Evolutionary conservation across 805 yeast genomes (phyloP).

Genomic region (Yarrowia sp.): DNA sequence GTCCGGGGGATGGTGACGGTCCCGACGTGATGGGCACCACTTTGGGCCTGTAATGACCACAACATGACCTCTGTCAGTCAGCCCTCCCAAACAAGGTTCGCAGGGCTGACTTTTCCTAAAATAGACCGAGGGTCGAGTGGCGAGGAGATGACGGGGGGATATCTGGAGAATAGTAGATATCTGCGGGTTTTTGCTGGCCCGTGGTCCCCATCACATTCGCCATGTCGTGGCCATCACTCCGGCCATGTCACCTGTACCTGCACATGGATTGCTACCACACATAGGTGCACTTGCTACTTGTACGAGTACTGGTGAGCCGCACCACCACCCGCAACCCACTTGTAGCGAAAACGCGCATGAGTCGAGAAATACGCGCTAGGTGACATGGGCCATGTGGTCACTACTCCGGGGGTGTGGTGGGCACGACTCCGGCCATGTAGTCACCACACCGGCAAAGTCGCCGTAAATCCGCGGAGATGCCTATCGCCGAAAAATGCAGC

Average conservation of each 20-base stretch:
- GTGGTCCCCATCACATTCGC: too few relatives aligned
- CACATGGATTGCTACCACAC: slow-evolving; percentile 9
- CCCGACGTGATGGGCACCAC: not conserved
- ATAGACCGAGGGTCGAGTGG: slow-evolving; percentile 2
- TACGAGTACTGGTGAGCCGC: slow-evolving; percentile 11
- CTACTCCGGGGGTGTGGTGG: not conserved
- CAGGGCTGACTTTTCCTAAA: slow-evolving; percentile 26
- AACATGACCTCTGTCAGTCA: slow-evolving; percentile 3
- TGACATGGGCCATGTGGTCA: not conserved
- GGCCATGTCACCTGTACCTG: slow-evolving; percentile 5
- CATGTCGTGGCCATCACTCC: not conserved
- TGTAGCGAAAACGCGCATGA: not conserved
- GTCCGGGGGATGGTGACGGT: not conserved
- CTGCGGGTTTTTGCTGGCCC: too few relatives aligned
- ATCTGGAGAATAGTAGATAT: too few relatives aligned
- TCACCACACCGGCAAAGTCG: too few relatives aligned
- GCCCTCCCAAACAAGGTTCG: slow-evolving; percentile 32
- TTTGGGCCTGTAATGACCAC: not conserved
- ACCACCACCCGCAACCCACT: not conserved
- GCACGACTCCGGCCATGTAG: not conserved
- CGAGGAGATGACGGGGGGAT: not conserved
- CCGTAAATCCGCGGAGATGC: slow-evolving; percentile 20
- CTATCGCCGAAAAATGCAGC: slow-evolving; percentile 34
- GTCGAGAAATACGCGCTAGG: too few relatives aligned
- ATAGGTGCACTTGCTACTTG: slow-evolving; percentile 5